Percentiles rank a stretch among this genome's conserved stretches.
Evolutionary conservation across 768 basidiomycete genomes (phyloP).

Genomic region (Sarcodon aspratus): DNA sequence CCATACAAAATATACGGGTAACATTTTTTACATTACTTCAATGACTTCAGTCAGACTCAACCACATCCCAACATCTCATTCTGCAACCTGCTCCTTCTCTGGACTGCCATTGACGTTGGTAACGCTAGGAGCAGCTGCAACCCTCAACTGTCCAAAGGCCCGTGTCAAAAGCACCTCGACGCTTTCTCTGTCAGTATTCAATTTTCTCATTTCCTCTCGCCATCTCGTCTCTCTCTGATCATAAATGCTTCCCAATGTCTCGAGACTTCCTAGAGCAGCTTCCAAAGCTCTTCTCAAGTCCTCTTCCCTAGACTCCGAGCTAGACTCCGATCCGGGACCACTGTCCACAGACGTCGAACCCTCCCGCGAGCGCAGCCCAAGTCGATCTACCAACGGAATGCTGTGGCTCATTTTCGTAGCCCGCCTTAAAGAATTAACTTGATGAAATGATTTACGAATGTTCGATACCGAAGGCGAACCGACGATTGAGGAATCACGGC

Average conservation of each 20-base stretch:
- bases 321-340: constrained; percentile 27
- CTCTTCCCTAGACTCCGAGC: constrained; percentile 47
- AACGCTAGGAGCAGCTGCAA: not conserved
- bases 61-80: too few species aligned
- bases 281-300: constrained; percentile 62
- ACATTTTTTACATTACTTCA: too few species aligned
- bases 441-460: constrained; percentile 47
- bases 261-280: constrained; percentile 55
- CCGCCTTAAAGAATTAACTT: constrained; percentile 46
- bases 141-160: constrained; percentile 27
- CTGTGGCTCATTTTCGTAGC: constrained; percentile 29
- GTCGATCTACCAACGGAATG: constrained; percentile 35
- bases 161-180: constrained; percentile 59
- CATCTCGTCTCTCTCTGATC: constrained; percentile 59
- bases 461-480: constrained; percentile 38
- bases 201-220: constrained; percentile 48
- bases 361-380: constrained; percentile 23
- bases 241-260: constrained; percentile 51
- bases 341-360: constrained; percentile 12
- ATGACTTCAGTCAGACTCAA: too few species aligned
- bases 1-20: too few species aligned
- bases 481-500: constrained; percentile 36
- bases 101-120: too few species aligned
- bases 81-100: too few species aligned
- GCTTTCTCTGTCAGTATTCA: constrained; percentile 54